These are phyloP conservation scores for Endogone sp. DNA, from an alignment of 192 early-diverging fungal genomes.

Conservation along the genomic window DNA sequence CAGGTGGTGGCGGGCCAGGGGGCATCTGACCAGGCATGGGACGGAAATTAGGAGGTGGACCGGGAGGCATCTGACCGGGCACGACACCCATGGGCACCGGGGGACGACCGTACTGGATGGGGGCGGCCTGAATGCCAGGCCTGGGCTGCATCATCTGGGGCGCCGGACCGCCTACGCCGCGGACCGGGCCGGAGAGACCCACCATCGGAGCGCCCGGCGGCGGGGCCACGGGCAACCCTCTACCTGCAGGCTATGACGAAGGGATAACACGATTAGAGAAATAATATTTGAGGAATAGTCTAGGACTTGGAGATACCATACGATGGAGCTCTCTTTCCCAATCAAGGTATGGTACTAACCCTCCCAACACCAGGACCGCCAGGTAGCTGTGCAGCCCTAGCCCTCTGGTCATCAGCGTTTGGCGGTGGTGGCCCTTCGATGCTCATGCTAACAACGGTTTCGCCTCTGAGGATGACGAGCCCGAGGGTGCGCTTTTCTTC, in stretches of 20 bases:
- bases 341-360: too few species aligned
- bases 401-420: conserved; percentile 42
- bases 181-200: conserved; percentile 85
- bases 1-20: conserved; percentile 54
- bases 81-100: conserved; percentile 54
- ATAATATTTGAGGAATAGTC: conserved; percentile 1
- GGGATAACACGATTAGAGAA: conserved; percentile 2
- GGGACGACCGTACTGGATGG: conserved; percentile 71
- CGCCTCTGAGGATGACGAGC: conserved; percentile 91
- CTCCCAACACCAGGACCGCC: conserved; percentile 72
- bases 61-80: conserved; percentile 52
- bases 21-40: conserved; percentile 37
- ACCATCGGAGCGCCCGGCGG: conserved; percentile 36
- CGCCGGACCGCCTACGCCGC: conserved; percentile 94
- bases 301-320: too few species aligned
- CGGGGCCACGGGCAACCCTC: conserved; percentile 46
- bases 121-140: conserved; percentile 62
- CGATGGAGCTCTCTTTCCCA: too few species aligned
- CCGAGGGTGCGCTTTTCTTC: conserved; percentile 92
- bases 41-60: conserved; percentile 64
- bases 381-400: conserved; percentile 38
- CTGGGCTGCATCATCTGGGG: conserved; percentile 84
- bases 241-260: conserved; percentile 63
- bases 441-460: conserved; percentile 85
- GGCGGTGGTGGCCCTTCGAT: conserved; percentile 89